Base-by-base conservation (phyloP, 164 flowering plant genomes). In the Echeveria elegans region DNA sequence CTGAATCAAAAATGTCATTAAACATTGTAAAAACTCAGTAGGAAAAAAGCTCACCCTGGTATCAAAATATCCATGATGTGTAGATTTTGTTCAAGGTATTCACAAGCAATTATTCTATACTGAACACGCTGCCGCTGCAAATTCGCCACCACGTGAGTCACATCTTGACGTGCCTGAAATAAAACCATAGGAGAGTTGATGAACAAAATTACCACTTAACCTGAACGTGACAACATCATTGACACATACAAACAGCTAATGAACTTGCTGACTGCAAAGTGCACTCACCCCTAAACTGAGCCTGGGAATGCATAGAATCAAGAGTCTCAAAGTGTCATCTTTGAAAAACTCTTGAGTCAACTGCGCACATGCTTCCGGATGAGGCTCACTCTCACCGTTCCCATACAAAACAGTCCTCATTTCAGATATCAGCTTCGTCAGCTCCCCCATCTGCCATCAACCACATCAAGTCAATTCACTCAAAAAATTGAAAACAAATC, bases 51-150 rank as follows among this genome's bases (percentile, higher is more conserved):
- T 65, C 80, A 91, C 97, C 97, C 97, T 31, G 80, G 56, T 45
- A 91, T 73, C 68, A 92, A 73, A 61, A 72, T 62, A 78, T 95
- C 99, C 90, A 95, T 72, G 15, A 95, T 86, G 81, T 95, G 96
- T 48, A 84, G 76, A 77, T 95, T 90, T 63, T 78, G 74, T 74
- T 92, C 97, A 88, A 95, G 80, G 82, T 92, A 92, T 68, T 89
- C 97, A 73, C 88, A 89, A 59, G 99, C 97, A 81, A 95, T 92
- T 79, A 95, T 66, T 60, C 87, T 78, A 16, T 97, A 95, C 0
- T 87, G 82, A 70, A 95, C 97, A 28, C 32, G 61, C 14, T 56
- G 61, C 32, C 61, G 31, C 14, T 56, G 61, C 74, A 56, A 56
- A 28, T 56, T 28, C 14, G 61, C 61, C 2, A 28, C 18, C 1